A percentile compares a stretch with the other conserved stretches of the same genome.
phyloP scores from a whole-genome alignment of 345 rosid species.

The Aquilaria sinensis region DNA sequence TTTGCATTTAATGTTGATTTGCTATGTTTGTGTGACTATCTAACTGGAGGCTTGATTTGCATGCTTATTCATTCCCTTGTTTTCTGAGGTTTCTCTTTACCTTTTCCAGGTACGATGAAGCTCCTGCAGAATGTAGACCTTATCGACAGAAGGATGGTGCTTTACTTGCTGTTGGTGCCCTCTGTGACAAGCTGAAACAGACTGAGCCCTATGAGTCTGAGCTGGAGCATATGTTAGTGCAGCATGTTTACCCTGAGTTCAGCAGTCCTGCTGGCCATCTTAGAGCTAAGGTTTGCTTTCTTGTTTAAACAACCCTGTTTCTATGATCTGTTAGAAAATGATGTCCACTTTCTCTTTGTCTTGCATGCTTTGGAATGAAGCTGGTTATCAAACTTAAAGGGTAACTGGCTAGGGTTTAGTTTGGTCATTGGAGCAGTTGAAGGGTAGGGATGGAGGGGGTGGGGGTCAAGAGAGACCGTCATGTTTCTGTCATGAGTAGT shows the following conservation, averaged over 20 bases:
- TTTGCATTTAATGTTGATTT: conserved; percentile 18
- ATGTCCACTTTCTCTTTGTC: no score
- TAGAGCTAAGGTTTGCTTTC: conserved; percentile 69
- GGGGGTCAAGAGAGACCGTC: no score
- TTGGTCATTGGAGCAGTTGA: no score
- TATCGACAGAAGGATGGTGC: conserved; percentile 71
- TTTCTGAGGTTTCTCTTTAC: not conserved
- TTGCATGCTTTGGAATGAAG: no score
- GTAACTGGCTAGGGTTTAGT: no score
- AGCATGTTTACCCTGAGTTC: conserved; percentile 92
- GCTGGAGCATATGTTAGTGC: conserved; percentile 83
- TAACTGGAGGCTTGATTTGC: conserved; percentile 5
- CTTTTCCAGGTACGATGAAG: conserved; percentile 41
- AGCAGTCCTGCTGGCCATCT: conserved; percentile 85
- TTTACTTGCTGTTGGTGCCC: conserved; percentile 62
- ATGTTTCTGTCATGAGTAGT: no score
- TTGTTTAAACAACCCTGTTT: not conserved
- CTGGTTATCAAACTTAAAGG: no score
- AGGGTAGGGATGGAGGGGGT: no score
- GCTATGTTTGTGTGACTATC: not conserved
- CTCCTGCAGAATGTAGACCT: conserved; percentile 40
- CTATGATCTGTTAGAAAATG: no score
- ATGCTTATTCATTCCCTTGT: conserved; percentile 4
- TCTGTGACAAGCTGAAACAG: conserved; percentile 61
- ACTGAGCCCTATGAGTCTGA: conserved; percentile 78